Conservation (phyloP, 768 basidiomycete species). For the Phaffia australis region DNA sequence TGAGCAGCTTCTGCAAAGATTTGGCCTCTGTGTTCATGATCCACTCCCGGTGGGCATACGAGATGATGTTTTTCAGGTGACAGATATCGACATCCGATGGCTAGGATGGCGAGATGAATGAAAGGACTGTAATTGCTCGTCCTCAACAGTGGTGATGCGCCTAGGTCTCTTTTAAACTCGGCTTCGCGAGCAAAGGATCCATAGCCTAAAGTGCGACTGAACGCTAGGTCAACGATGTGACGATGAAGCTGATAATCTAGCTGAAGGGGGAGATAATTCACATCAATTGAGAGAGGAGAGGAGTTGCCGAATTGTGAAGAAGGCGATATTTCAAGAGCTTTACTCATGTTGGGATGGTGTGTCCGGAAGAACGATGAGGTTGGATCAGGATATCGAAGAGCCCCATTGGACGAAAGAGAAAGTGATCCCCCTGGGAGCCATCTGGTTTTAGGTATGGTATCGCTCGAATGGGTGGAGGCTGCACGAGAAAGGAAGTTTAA, state of each 20-base stretch:
- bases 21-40: neutral
- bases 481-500: too few relatives aligned
- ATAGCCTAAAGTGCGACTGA: neutral
- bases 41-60: neutral
- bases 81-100: neutral
- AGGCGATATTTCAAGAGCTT: neutral
- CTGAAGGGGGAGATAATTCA: neutral
- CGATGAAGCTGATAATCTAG: neutral
- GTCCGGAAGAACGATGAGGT: conserved; percentile 6
- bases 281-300: neutral
- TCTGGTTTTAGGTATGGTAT: neutral
- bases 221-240: neutral
- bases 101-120: neutral
- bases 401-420: neutral
- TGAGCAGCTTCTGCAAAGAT: neutral
- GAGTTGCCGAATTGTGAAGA: neutral
- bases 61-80: neutral
- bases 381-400: neutral
- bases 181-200: neutral
- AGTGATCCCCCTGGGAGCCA: conserved; percentile 4
- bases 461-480: neutral
- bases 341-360: neutral
- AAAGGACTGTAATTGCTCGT: neutral
- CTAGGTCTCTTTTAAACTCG: neutral
- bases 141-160: neutral